These are phyloP conservation scores for Thymus mandschuricus DNA, from an alignment of 257 asterid species.

Conservation along the genomic window DNA sequence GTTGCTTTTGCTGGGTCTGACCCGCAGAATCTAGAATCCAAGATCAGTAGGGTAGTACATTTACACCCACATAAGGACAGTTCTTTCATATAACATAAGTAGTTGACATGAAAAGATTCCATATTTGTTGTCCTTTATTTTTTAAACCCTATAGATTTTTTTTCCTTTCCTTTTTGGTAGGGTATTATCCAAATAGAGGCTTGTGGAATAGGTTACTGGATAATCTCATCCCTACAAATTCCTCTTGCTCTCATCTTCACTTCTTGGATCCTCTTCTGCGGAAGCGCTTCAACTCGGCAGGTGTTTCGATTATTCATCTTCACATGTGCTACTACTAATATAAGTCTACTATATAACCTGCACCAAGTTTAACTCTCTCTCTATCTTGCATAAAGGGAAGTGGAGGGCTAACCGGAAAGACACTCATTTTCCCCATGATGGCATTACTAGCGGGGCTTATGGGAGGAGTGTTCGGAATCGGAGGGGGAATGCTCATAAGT, in stretches of 20 bases:
- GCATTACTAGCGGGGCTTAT: slow-evolving; percentile 77
- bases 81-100: no score
- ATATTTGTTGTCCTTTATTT: no score
- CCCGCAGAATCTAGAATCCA: no score
- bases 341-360: no score
- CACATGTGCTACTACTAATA: no score
- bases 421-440: slow-evolving; percentile 56
- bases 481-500: slow-evolving; percentile 92
- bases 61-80: no score
- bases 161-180: slow-evolving; percentile 32
- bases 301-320: slow-evolving; percentile 24
- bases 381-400: no score
- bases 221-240: slow-evolving; percentile 68
- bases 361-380: no score
- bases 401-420: no score
- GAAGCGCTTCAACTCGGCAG: slow-evolving; percentile 44
- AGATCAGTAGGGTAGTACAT: no score
- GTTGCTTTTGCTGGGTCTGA: background rate
- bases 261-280: slow-evolving; percentile 45
- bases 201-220: slow-evolving; percentile 87
- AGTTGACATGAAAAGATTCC: no score
- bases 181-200: slow-evolving; percentile 58
- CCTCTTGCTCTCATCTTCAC: slow-evolving; percentile 73
- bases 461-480: slow-evolving; percentile 92
- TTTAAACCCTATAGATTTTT: no score